Evolutionary conservation across 179 eudicot species (phyloP), one percentile per base, ranked within the genome.

Genomic region (Spergularia azorica): DNA sequence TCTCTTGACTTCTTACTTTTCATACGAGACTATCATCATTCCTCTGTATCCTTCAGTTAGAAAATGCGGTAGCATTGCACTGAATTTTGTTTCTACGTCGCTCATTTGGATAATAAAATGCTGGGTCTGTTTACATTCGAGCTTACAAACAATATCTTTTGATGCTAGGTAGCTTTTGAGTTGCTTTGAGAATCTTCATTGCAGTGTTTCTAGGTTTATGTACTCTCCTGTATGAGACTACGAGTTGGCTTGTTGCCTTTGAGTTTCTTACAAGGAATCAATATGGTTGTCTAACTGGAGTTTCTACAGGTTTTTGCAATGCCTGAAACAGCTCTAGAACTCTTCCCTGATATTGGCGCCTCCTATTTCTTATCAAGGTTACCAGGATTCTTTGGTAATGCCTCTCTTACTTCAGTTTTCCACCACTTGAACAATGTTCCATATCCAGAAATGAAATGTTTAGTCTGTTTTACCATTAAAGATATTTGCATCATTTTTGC

Each of bases 321-420:
- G 98, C 98, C 98, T 81, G 98, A 93, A 88, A 90, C 98, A 60
- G 95, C 92, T 71, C 77, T 92, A 76, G 98, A 97, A 75, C 90
- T 92, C 76, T 92, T 93, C 63, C 98, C 98, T 46, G 98, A 93
- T 79, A 82, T 92, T 74, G 98, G 98, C 63, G 95, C 97, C 57
- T 88, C 98, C n/a, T 92, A 85, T 79, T 93, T 82, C 83, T 81
- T 92, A 79, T 88, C 98, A 76, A 88, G 98, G 79, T 88, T 93
- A 57, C 93, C 95, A 60, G 97, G 97, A 82, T 93, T 93, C 80
- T 93, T 92, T 67, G 98, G 98, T 93, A 90, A 80, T 73, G 66
- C 60, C 75, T 57, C 70, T 72, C 61, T 54, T 67, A 67, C 56
- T 50, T 56, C 4, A 32, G 14, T 57, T 21, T 4, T 38, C 5